A percentile compares a stretch with the other conserved stretches of the same genome.
Evolutionary conservation across 2,329 filamentous ascomycete species (phyloP).

Genomic region (Colletotrichum salicis): DNA sequence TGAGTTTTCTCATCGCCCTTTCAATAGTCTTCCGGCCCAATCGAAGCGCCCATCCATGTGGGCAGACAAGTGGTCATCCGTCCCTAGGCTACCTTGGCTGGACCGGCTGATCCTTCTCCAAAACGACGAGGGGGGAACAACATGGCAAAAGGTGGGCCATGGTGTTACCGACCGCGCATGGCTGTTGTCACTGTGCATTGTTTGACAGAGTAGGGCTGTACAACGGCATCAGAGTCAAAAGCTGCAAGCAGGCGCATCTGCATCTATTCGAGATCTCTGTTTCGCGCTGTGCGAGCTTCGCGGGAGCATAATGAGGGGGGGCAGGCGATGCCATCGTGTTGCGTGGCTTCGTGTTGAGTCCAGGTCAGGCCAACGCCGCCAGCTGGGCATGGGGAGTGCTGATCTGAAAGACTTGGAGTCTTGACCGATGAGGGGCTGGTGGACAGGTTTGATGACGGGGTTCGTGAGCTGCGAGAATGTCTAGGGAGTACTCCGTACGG

Average conservation of each 20-base stretch:
- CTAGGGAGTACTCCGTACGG: neutral
- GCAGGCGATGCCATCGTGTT: neutral
- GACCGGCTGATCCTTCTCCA: slow-evolving; percentile 18
- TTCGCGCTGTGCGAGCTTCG: slow-evolving; percentile 21
- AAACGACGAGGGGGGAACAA: neutral
- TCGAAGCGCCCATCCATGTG: slow-evolving; percentile 17
- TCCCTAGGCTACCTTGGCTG: slow-evolving; percentile 15
- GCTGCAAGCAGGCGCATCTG: slow-evolving; percentile 38
- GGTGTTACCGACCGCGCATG: slow-evolving; percentile 22
- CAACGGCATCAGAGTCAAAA: slow-evolving; percentile 34
- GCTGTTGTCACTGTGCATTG: slow-evolving; percentile 32
- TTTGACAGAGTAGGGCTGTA: slow-evolving; percentile 30
- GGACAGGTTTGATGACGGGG: neutral
- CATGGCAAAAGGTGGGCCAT: neutral
- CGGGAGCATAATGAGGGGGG: neutral
- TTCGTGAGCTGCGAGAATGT: slow-evolving; percentile 6
- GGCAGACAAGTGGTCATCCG: slow-evolving; percentile 14
- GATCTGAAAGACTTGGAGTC: neutral
- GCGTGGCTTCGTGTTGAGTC: slow-evolving; percentile 13
- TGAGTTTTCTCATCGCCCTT: slow-evolving; percentile 4
- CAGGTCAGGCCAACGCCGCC: neutral
- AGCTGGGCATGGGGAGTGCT: slow-evolving; percentile 3
- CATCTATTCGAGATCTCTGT: slow-evolving; percentile 42
- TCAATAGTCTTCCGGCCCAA: slow-evolving; percentile 19
- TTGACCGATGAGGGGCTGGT: neutral